Evolutionary conservation across 2,329 filamentous ascomycete genomes (phyloP).

Genomic region (Myriosclerotinia duriaeana): DNA sequence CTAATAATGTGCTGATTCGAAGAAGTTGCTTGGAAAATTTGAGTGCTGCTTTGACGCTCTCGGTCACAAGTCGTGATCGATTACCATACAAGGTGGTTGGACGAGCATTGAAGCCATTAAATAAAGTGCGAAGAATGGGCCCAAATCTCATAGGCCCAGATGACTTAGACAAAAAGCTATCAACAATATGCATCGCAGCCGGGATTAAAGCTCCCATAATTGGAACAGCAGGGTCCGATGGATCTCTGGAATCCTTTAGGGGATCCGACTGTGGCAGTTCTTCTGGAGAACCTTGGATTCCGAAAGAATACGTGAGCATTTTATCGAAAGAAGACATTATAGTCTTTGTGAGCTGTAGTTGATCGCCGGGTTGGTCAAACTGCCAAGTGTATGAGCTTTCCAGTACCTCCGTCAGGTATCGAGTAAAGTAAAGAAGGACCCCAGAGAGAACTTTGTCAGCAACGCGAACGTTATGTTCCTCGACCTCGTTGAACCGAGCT

Average conservation of each 20-base stretch:
- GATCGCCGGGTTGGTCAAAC: constrained; percentile 67
- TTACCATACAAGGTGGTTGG: constrained; percentile 61
- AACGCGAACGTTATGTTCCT: constrained; percentile 66
- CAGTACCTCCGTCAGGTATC: constrained; percentile 76
- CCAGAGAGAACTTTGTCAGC: constrained; percentile 75
- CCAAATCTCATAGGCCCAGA: constrained; percentile 72
- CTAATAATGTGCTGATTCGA: constrained; percentile 65
- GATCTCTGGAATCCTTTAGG: not conserved
- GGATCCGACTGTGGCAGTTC: constrained; percentile 39
- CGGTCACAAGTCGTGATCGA: constrained; percentile 54
- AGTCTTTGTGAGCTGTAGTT: constrained; percentile 64
- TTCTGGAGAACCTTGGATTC: constrained; percentile 62
- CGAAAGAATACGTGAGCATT: constrained; percentile 70
- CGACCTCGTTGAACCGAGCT: constrained; percentile 47
- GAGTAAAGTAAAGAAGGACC: constrained; percentile 70
- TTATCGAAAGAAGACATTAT: constrained; percentile 70
- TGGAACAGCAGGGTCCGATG: constrained; percentile 5
- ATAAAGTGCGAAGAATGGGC: constrained; percentile 70
- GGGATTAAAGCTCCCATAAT: constrained; percentile 55
- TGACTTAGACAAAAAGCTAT: constrained; percentile 71
- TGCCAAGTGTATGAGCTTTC: constrained; percentile 86
- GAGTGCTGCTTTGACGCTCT: constrained; percentile 64
- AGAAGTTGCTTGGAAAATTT: constrained; percentile 67
- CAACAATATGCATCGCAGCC: constrained; percentile 73
- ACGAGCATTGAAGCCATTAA: constrained; percentile 59